Conservation (phyloP, 352 stramenopile genomes). For the Lagenidium sp. region DNA sequence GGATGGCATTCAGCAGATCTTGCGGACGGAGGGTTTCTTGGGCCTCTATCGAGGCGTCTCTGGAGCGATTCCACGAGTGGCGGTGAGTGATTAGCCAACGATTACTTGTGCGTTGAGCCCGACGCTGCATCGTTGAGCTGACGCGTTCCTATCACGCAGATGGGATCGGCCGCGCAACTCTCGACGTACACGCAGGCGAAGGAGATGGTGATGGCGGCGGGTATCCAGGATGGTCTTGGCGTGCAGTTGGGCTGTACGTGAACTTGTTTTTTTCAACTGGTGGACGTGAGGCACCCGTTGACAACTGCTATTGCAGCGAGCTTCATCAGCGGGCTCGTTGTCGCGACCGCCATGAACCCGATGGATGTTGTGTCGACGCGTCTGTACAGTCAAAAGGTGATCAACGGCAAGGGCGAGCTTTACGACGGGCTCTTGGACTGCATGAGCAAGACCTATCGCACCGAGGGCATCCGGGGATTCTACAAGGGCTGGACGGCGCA, state of each 20-base stretch:
- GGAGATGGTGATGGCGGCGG: conserved; percentile 64
- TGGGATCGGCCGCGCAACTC: conserved; percentile 76
- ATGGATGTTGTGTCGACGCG: conserved; percentile 85
- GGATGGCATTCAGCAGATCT: conserved; percentile 71
- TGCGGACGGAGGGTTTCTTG: conserved; percentile 53
- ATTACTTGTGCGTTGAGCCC: too few species aligned
- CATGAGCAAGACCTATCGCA: conserved; percentile 68
- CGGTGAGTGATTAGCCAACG: conserved; percentile 21
- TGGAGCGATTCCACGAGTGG: conserved; percentile 67
- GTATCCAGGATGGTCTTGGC: conserved; percentile 60
- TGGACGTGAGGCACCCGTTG: too few species aligned
- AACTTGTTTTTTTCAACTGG: too few species aligned
- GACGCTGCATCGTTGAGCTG: too few species aligned
- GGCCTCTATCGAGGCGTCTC: conserved; percentile 71
- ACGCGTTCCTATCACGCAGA: conserved; percentile 19
- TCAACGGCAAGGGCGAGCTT: conserved; percentile 77
- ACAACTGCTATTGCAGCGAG: conserved; percentile 45
- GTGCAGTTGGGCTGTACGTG: conserved; percentile 73
- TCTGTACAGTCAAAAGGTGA: conserved; percentile 82
- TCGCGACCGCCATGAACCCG: conserved; percentile 84
- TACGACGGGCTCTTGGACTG: conserved; percentile 74
- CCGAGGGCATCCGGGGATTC: conserved; percentile 69
- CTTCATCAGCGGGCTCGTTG: conserved; percentile 65
- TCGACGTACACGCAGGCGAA: conserved; percentile 82
- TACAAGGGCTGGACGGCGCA: conserved; percentile 85